phyloP scores from a whole-genome alignment of 805 yeast genomes.

The Schwanniomyces pseudopolymorphus region DNA sequence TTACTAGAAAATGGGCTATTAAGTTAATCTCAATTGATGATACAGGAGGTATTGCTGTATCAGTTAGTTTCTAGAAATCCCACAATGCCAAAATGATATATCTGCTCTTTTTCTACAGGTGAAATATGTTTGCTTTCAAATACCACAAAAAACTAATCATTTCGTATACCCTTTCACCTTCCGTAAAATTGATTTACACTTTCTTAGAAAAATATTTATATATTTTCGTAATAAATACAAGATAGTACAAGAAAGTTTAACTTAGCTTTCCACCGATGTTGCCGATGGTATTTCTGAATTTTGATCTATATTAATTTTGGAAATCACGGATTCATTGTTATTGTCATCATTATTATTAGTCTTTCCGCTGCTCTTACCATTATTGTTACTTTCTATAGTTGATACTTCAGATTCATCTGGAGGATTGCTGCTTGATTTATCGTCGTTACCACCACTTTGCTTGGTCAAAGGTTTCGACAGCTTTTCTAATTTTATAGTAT shows the following conservation, averaged over 20 bases:
- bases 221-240: constrained; percentile 1
- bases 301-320: not conserved
- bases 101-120: too few species aligned
- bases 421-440: constrained; percentile 3
- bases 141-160: too few species aligned
- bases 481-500: constrained; percentile 34
- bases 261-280: constrained; percentile 1
- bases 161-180: too few species aligned
- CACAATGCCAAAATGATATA: too few species aligned
- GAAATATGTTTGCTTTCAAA: too few species aligned
- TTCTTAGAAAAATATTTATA: not conserved
- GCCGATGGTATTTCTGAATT: not conserved
- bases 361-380: not conserved
- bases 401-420: constrained; percentile 27
- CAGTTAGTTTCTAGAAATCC: too few species aligned
- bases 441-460: not conserved
- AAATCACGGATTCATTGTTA: not conserved
- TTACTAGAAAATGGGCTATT: too few species aligned
- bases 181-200: too few species aligned
- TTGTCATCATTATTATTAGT: not conserved
- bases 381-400: constrained; percentile 15
- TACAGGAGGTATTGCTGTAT: too few species aligned
- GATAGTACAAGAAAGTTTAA: not conserved
- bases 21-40: too few species aligned
- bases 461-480: constrained; percentile 6